Percentiles rank a stretch among this genome's conserved stretches.
Conservation (phyloP, 2,329 filamentous ascomycete genomes). For the Fulvia fulva region DNA sequence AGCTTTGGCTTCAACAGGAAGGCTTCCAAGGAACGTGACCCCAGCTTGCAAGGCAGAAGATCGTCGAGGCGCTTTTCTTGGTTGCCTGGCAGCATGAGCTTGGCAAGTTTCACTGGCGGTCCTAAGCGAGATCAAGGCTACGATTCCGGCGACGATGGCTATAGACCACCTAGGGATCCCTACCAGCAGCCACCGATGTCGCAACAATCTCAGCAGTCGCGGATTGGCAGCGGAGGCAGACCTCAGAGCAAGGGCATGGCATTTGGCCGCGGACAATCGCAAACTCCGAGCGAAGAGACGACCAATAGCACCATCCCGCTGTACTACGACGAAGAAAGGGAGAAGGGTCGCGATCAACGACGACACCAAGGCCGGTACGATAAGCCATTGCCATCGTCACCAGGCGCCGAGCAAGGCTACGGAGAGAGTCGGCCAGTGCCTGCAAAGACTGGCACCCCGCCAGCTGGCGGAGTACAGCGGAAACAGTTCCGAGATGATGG, state of each 20-base stretch:
- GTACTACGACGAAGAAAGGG: conserved; percentile 39
- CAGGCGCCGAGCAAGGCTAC: conserved; percentile 10
- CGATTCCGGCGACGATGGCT: conserved; percentile 31
- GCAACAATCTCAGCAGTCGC: conserved; percentile 24
- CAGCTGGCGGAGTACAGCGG: conserved; percentile 23
- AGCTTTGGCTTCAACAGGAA: conserved; percentile 50
- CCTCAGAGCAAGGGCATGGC: conserved; percentile 38
- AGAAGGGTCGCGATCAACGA: conserved; percentile 20
- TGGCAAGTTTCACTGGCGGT: conserved; percentile 38
- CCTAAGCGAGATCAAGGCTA: conserved; percentile 32
- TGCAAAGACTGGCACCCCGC: conserved; percentile 9
- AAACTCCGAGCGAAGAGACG: conserved; percentile 45
- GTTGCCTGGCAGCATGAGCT: conserved; percentile 47
- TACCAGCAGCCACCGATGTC: conserved; percentile 28
- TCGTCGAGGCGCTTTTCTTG: conserved; percentile 48
- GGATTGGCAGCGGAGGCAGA: conserved; percentile 30
- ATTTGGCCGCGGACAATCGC: conserved; percentile 42
- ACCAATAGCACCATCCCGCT: conserved; percentile 42
- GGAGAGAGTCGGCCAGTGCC: neutral
- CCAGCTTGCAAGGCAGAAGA: conserved; percentile 34
- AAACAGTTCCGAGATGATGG: conserved; percentile 33
- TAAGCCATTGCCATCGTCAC: conserved; percentile 28
- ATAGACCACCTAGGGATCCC: conserved; percentile 14
- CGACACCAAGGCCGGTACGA: conserved; percentile 23
- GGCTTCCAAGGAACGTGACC: conserved; percentile 37